Conservation (phyloP, 2,329 filamentous ascomycete species). For the Lecanicillium sp. region DNA sequence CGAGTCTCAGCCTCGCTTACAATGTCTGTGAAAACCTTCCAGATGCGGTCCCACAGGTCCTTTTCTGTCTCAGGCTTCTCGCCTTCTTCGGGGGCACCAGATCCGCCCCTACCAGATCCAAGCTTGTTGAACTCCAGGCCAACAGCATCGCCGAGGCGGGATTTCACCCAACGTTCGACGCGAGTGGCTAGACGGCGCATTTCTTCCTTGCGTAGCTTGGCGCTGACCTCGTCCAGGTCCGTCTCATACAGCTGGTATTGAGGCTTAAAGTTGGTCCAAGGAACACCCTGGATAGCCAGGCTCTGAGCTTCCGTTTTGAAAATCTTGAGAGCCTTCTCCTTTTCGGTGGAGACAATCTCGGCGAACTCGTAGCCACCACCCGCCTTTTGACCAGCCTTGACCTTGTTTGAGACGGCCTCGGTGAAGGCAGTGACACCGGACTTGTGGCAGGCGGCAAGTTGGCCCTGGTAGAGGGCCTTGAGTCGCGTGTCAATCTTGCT, state of each 20-base stretch:
- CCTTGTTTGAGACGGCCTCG: slow-evolving; percentile 76
- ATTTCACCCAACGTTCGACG: slow-evolving; percentile 90
- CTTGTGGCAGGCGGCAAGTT: slow-evolving; percentile 85
- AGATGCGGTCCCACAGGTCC: slow-evolving; percentile 93
- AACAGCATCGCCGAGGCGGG: slow-evolving; percentile 77
- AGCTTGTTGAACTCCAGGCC: slow-evolving; percentile 95
- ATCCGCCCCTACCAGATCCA: slow-evolving; percentile 77
- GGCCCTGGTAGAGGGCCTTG: slow-evolving; percentile 82
- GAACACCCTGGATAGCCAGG: slow-evolving; percentile 68
- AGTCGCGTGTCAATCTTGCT: slow-evolving; percentile 81
- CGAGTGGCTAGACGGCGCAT: slow-evolving; percentile 88
- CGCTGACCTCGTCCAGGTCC: slow-evolving; percentile 84
- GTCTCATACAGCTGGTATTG: slow-evolving; percentile 78
- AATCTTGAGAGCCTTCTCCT: slow-evolving; percentile 64
- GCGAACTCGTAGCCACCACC: slow-evolving; percentile 90
- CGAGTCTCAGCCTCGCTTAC: slow-evolving; percentile 79
- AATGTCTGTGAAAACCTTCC: slow-evolving; percentile 75
- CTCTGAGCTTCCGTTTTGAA: slow-evolving; percentile 73
- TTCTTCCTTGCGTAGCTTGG: slow-evolving; percentile 82
- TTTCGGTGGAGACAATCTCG: slow-evolving; percentile 81
- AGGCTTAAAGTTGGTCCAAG: slow-evolving; percentile 83
- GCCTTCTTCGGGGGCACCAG: slow-evolving; percentile 71
- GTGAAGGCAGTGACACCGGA: slow-evolving; percentile 76
- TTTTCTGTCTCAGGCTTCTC: slow-evolving; percentile 70
- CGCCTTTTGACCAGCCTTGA: slow-evolving; percentile 90